Base-by-base conservation (phyloP, 371 early-diverging fungal species). In the Mucor velutinosus region DNA sequence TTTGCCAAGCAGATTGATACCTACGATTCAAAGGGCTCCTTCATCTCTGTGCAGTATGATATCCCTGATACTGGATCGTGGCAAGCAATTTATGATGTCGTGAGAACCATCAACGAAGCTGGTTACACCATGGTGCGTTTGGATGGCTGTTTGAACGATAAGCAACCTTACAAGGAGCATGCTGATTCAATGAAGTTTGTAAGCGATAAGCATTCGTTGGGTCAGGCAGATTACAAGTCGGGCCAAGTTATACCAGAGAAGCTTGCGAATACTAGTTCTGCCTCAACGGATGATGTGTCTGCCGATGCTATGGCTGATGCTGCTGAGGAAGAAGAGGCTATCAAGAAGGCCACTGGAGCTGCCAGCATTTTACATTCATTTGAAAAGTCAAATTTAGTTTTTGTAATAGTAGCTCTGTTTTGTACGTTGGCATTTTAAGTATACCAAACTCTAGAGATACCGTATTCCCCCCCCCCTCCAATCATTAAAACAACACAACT, bases 91-190 rank as follows among this genome's bases (percentile, higher is more conserved):
- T 79, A 76, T 35, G 79, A 84, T 69, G 77, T 81, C 21, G 66
- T 86, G 55, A 78, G 80, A 55, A 69, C 76, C 0, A 81, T 86
- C 65, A 67, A 83, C 25, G 74, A 78, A 4, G 64, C 79, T 39
- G 84, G 84, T 21, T 86, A 86, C 61, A 85, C 77, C 60, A 80
- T 86, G 82, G 87, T 86, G 10, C 78, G 85, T 29, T 47, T 85
- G 45, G 87, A 86, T 56, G 87, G 87, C 11, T 86, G 87, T 63
- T 60, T 81, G 19, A 83, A 85, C 56, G 85, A 86, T 66, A 77
- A 78, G 60, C 62, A 77, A 3, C 87, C 85, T 7, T 86, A 86
- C 63, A 83, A 82, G 71, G 74, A 86, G 67, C 66, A 71, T 71
- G 72, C 65, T 33, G 49, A 23, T 32, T 62, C 64, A 11, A 72